Conservation (phyloP, 768 basidiomycete species). For the Phaeotremella skinneri region DNA sequence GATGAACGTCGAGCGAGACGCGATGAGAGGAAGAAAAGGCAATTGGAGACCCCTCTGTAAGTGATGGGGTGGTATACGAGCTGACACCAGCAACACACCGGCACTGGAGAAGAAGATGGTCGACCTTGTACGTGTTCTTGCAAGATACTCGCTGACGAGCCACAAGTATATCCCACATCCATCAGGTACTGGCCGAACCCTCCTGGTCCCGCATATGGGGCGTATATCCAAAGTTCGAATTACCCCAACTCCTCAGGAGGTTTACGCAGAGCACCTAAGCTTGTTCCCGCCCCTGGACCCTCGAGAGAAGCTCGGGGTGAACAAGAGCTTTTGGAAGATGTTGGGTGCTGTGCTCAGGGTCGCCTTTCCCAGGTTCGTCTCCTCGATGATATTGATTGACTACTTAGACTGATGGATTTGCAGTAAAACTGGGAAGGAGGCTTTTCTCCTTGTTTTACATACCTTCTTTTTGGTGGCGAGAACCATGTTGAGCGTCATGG, state of each 20-base stretch:
- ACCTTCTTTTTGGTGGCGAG: conserved; percentile 80
- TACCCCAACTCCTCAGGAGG: conserved; percentile 57
- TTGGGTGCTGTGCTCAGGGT: conserved; percentile 73
- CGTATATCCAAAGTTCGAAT: conserved; percentile 61
- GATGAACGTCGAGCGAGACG: conserved; percentile 16
- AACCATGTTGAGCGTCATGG: conserved; percentile 81
- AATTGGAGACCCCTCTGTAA: conserved; percentile 54
- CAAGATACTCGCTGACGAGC: conserved; percentile 48
- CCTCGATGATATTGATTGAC: too few relatives aligned
- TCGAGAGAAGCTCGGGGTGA: conserved; percentile 60
- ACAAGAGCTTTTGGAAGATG: conserved; percentile 67
- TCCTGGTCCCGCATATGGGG: conserved; percentile 68
- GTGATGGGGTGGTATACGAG: background rate
- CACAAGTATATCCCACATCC: conserved; percentile 63
- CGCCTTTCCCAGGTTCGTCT: conserved; percentile 62
- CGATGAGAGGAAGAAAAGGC: conserved; percentile 40
- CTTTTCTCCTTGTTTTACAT: conserved; percentile 70
- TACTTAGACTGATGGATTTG: too few relatives aligned
- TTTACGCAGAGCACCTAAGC: conserved; percentile 59
- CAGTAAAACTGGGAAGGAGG: conserved; percentile 59
- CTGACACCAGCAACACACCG: conserved; percentile 40
- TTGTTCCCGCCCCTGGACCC: conserved; percentile 64
- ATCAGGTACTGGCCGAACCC: conserved; percentile 60
- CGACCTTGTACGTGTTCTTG: conserved; percentile 40
- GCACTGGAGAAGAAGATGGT: conserved; percentile 52